Percentiles rank a stretch among this genome's conserved stretches.
These are phyloP conservation scores for Solanum chmielewskii DNA, from an alignment of 257 asterid genomes.

Conservation along the genomic window DNA sequence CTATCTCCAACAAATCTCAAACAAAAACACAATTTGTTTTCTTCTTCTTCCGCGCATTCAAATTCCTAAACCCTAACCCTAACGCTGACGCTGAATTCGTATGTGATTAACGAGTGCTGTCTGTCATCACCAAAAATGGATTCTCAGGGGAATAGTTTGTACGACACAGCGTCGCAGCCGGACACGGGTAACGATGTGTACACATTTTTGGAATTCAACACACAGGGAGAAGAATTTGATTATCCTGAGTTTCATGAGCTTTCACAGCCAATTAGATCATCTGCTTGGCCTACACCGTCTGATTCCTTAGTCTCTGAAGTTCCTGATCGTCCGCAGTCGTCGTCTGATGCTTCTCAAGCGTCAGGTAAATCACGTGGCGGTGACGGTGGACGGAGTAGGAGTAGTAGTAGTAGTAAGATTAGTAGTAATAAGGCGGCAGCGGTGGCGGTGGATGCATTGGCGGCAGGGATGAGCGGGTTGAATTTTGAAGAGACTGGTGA, in stretches of 20 bases:
- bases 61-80: conserved; percentile 7
- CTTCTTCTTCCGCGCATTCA: background rate
- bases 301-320: conserved; percentile 33
- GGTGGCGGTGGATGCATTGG: conserved; percentile 69
- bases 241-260: conserved; percentile 85
- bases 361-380: conserved; percentile 34
- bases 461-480: conserved; percentile 88
- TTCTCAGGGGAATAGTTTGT: conserved; percentile 68
- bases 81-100: background rate
- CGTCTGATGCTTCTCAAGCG: conserved; percentile 51
- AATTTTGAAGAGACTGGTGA: conserved; percentile 93
- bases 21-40: background rate
- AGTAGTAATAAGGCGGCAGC: conserved; percentile 44
- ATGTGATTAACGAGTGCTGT: background rate
- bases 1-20: background rate
- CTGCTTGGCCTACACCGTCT: conserved; percentile 76
- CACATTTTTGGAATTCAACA: conserved; percentile 85
- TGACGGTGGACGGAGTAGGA: background rate
- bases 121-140: conserved; percentile 23
- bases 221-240: conserved; percentile 87
- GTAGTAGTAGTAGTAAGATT: conserved; percentile 1
- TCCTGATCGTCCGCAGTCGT: conserved; percentile 36
- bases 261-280: conserved; percentile 82
- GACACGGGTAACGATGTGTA: conserved; percentile 89
- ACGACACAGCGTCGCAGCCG: conserved; percentile 94